Percentiles rank a stretch among this genome's conserved stretches.
These are phyloP conservation scores for Cyclotella kingstonii DNA, from an alignment of 108 stramenopile species.

Conservation along the genomic window DNA sequence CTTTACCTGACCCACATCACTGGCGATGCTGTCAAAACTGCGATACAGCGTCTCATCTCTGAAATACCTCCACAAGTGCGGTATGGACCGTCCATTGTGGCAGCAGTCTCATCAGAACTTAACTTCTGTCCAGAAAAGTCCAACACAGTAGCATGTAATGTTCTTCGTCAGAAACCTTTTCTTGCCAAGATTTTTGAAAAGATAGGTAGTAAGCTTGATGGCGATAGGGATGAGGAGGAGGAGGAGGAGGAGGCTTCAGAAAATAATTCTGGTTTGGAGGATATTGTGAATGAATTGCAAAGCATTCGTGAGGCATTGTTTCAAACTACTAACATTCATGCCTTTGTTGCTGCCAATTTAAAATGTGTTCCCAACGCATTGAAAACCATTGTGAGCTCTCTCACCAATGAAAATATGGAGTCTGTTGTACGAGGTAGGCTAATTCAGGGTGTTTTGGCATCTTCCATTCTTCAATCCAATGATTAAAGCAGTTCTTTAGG, in stretches of 20 bases:
- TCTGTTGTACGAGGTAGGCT: conserved; percentile 11
- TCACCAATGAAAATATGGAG: background rate
- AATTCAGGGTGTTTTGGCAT: conserved; percentile 43
- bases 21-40: conserved; percentile 29
- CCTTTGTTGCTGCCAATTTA: conserved; percentile 44
- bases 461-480: conserved; percentile 28
- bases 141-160: conserved; percentile 36
- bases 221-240: conserved; percentile 15
- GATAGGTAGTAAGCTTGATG: background rate
- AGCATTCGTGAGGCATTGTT: conserved; percentile 28
- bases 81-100: conserved; percentile 28
- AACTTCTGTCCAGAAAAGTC: conserved; percentile 23
- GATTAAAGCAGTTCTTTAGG: conserved; percentile 1
- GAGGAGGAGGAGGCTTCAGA: conserved; percentile 2
- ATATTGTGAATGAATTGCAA: conserved; percentile 31
- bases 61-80: conserved; percentile 45
- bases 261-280: conserved; percentile 13
- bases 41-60: conserved; percentile 37
- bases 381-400: conserved; percentile 23
- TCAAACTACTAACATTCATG: conserved; percentile 40
- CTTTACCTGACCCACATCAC: conserved; percentile 34
- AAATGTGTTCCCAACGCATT: conserved; percentile 20
- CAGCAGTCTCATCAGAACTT: conserved; percentile 23
- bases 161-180: conserved; percentile 39
- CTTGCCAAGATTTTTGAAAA: conserved; percentile 30